Evolutionary conservation across 108 stramenopile genomes (phyloP).

Genomic region (Nannochloropsis granulata): DNA sequence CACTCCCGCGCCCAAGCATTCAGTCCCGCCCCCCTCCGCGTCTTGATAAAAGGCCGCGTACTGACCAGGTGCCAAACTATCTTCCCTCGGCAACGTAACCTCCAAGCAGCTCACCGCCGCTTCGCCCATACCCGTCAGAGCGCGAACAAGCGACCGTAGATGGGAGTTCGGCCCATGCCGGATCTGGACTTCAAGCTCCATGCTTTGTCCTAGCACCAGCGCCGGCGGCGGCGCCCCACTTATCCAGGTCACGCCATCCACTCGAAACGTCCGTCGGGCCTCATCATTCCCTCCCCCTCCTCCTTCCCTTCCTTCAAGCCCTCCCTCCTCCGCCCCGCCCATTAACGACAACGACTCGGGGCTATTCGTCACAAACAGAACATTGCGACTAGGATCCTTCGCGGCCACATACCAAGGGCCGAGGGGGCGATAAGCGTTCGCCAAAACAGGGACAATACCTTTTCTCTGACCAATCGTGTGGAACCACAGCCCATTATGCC

Average conservation of each 20-base stretch:
- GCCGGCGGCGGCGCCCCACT: constrained; percentile 40
- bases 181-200: constrained; percentile 53
- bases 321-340: background rate
- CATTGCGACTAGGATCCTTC: constrained; percentile 57
- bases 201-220: constrained; percentile 6
- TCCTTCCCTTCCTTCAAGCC: background rate
- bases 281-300: background rate
- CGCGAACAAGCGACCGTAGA: constrained; percentile 44
- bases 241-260: constrained; percentile 76
- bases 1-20: constrained; percentile 71
- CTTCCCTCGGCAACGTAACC: background rate
- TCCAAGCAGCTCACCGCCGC: background rate
- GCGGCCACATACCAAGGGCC: constrained; percentile 95
- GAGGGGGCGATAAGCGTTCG: constrained; percentile 6
- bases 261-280: constrained; percentile 55
- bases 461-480: constrained; percentile 94
- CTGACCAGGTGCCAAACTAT: constrained; percentile 75
- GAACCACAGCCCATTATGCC: constrained; percentile 84
- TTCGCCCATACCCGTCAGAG: constrained; percentile 28
- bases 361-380: constrained; percentile 71
- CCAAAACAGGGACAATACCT: constrained; percentile 65
- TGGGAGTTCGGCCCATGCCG: constrained; percentile 74
- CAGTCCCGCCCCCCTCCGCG: constrained; percentile 37
- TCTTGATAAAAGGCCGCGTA: constrained; percentile 70
- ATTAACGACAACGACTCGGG: constrained; percentile 52